These are phyloP conservation scores for Candida golubevii DNA, from an alignment of 805 yeast species.

Conservation along the genomic window DNA sequence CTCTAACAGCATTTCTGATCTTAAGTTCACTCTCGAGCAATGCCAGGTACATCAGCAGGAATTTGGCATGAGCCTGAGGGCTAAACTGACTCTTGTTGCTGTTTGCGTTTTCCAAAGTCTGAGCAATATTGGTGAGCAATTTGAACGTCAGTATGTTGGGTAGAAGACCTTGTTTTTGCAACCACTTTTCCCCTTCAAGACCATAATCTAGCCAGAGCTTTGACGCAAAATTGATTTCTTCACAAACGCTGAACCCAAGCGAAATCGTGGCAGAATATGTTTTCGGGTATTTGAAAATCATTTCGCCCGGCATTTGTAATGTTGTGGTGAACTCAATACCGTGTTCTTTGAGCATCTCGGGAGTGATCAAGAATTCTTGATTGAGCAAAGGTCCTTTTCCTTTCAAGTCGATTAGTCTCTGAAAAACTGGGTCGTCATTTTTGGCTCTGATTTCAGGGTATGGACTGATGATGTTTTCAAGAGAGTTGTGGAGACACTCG, in stretches of 20 bases:
- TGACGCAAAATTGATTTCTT: conserved; percentile 56
- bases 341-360: conserved; percentile 40
- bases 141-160: conserved; percentile 53
- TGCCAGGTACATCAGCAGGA: conserved; percentile 29
- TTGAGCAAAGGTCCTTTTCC: conserved; percentile 21
- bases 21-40: conserved; percentile 42
- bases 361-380: conserved; percentile 47
- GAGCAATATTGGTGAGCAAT: conserved; percentile 45
- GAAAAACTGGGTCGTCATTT: conserved; percentile 23
- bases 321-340: conserved; percentile 48
- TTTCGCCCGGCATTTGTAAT: conserved; percentile 60
- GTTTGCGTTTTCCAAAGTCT: conserved; percentile 33
- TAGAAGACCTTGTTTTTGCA: conserved; percentile 40
- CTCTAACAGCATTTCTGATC: conserved; percentile 35
- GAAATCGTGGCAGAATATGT: conserved; percentile 49
- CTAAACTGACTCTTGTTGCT: conserved; percentile 29
- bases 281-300: conserved; percentile 54
- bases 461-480: conserved; percentile 30
- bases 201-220: conserved; percentile 51
- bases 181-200: conserved; percentile 48
- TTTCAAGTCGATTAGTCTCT: conserved; percentile 13
- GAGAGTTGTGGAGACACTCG: conserved; percentile 26
- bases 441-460: conserved; percentile 24
- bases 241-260: conserved; percentile 53
- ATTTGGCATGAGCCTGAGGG: conserved; percentile 28